phyloP scores from a whole-genome alignment of 2,329 filamentous ascomycete species.

The Fusarium newnesense region DNA sequence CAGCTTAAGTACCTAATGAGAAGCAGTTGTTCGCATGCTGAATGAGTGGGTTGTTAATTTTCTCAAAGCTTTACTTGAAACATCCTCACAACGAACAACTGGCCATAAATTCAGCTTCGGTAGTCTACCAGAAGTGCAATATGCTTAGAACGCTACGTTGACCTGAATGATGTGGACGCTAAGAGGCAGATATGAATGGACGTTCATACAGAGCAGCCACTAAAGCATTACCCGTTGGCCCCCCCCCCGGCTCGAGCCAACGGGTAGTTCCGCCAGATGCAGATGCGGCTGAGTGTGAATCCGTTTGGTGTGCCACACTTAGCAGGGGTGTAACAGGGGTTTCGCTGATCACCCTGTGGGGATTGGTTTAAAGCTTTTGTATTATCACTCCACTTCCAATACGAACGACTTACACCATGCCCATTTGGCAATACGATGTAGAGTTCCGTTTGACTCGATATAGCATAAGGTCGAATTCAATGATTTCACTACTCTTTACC shows the following conservation, averaged over 20 bases:
- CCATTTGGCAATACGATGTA: not conserved
- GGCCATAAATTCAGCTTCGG: not conserved
- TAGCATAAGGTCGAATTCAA: not conserved
- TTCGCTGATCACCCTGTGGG: not conserved
- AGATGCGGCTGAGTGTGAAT: conserved; percentile 26
- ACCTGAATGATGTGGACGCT: not conserved
- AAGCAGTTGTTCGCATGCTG: not conserved
- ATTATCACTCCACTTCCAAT: not conserved
- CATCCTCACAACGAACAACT: not conserved
- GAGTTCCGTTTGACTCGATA: not conserved
- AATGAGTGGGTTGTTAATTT: not conserved
- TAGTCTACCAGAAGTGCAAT: not conserved
- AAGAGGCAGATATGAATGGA: not conserved
- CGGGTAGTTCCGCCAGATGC: conserved; percentile 3
- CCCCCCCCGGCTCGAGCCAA: too few relatives aligned
- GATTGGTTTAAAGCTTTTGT: not conserved
- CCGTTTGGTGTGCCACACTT: not conserved
- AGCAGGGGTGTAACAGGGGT: not conserved
- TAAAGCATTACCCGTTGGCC: not conserved
- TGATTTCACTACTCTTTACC: not conserved
- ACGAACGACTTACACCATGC: not conserved
- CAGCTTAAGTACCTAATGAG: not conserved
- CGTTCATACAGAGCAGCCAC: not conserved
- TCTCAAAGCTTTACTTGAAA: too few relatives aligned
- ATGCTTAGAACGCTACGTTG: not conserved